phyloP scores from a whole-genome alignment of 768 basidiomycete species.

The Leucosporidium creatinivorum region DNA sequence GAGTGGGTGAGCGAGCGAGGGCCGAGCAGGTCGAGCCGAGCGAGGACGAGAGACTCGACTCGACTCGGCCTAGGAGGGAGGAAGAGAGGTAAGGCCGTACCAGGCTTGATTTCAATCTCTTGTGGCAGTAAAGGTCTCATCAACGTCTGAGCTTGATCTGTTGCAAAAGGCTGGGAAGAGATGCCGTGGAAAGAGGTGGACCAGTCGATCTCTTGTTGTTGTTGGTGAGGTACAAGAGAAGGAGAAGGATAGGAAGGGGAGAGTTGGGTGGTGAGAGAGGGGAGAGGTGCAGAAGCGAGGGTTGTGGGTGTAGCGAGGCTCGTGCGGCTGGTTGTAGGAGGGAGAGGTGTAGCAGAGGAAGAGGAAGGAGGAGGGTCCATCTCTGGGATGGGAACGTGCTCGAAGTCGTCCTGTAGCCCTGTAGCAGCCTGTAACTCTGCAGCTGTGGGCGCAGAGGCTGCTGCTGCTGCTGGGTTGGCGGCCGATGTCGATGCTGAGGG shows the following conservation, averaged over 20 bases:
- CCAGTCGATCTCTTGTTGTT: slow-evolving; percentile 54
- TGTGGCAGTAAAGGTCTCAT: slow-evolving; percentile 64
- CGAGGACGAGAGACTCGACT: too few relatives aligned
- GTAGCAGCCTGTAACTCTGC: background rate
- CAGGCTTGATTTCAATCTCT: slow-evolving; percentile 92
- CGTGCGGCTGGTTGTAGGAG: background rate
- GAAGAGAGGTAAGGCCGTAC: slow-evolving; percentile 45
- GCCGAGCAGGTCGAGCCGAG: too few relatives aligned
- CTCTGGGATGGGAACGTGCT: background rate
- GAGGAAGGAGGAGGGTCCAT: background rate
- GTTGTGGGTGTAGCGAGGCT: too few relatives aligned
- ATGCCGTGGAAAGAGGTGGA: slow-evolving; percentile 78
- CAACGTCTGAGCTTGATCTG: slow-evolving; percentile 63
- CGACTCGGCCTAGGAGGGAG: too few relatives aligned
- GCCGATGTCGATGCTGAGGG: too few relatives aligned
- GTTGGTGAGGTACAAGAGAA: too few relatives aligned
- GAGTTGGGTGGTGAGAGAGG: background rate
- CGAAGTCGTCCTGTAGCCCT: background rate
- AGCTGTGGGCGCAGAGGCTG: background rate
- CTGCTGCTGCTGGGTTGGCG: too few relatives aligned
- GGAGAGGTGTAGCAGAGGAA: background rate
- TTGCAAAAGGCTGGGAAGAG: slow-evolving; percentile 65
- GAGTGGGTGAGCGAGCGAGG: background rate
- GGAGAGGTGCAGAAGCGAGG: background rate
- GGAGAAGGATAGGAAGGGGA: too few relatives aligned